Base-by-base conservation (phyloP, 768 basidiomycete genomes). In the Naganishia onofrii region DNA sequence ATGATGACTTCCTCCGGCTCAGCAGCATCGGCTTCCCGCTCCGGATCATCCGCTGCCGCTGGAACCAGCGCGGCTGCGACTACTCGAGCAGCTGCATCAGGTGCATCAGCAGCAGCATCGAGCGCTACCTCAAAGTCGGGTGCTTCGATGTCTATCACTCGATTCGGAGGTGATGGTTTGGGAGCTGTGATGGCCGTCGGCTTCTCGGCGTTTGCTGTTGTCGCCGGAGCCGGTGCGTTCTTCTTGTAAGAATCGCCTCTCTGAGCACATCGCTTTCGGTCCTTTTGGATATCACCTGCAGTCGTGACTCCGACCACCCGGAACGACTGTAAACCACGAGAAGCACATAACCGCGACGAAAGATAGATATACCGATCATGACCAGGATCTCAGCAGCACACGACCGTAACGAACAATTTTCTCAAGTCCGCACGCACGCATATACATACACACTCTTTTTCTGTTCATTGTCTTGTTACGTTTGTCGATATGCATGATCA, bases 141-240 rank as follows among this genome's bases (percentile, higher is more conserved):
- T 32, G 23, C 63, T 23, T 46, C 42, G 9, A n/a, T 17, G 5
- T 36, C 63, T 19, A 26, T 52, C 44, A 44, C 63, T 10, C 63
- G 63, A 29, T 65, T 65, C 63, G 66, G 66, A 9, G 52, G 26
- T 23, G 36, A 29, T 15, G 29, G 51, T 6, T 42, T 36, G 19
- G 42, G 23, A 6, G n/a, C 66, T 15, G 48, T 54, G 9, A 28
- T 52, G 36, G 46, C 66, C 31, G 66, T 55, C 36, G 66, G 66
- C 17, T 32, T 67, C 29, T 67, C 66, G n/a, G 52, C 66, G 3
- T 67, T 67, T 26, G 66, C 66, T 34, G 3, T 67, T 7, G 52
- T 67, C 51, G 66, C 66, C 32, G 66, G 66, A 1, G 66, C 51
- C 29, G 66, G 66, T 54, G 66, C 66, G 12, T 55, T 67, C 51